Base-by-base conservation (phyloP, 805 yeast genomes). In the Jamesozyma gamospora region DNA sequence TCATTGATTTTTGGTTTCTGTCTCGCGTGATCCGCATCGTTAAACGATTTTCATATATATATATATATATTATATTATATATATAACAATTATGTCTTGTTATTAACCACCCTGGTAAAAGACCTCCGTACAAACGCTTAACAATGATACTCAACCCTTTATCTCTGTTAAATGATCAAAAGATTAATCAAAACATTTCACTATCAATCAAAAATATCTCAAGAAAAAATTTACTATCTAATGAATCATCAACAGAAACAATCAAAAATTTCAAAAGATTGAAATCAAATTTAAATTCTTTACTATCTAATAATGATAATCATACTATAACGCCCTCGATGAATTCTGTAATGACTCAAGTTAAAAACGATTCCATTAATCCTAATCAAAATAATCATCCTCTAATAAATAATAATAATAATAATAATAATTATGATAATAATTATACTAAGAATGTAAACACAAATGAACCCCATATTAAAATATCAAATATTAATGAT, bases 291-390 rank as follows among this genome's bases (percentile, higher is more conserved):
- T 7, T n/a, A 14, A 28, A 30, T n/a, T n/a, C n/a, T n/a, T n/a
- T n/a, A n/a, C n/a, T n/a, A n/a, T n/a, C 24, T 6, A 8, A 28
- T 4, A 28, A 28, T 8, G 4, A 28, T n/a, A 4, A 13, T 28
- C 31, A 13, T 12, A 28, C 45, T 2, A 39, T 53, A 32, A 49
- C 58, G 17, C 55, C 58, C 8, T 50, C 55, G 26, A 44, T 53
- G 53, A 46, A 45, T 35, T 47, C 58, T 28, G 58, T 53, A 24
- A 39, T 50, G 40, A 46, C 55, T 27, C 58, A 53, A 38, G 43
- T 53, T 4, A 41, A 41, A 25, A 35, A 34, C 11, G 18, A 25
- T 5, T 34, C 42, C 13, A 28, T 12, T 12, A 28, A 28, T 28
- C 15, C 13, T n/a, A n/a, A n/a, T n/a, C n/a, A n/a, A n/a, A n/a